These are phyloP conservation scores for Russula earlei DNA, from an alignment of 768 basidiomycete species.

Conservation along the genomic window DNA sequence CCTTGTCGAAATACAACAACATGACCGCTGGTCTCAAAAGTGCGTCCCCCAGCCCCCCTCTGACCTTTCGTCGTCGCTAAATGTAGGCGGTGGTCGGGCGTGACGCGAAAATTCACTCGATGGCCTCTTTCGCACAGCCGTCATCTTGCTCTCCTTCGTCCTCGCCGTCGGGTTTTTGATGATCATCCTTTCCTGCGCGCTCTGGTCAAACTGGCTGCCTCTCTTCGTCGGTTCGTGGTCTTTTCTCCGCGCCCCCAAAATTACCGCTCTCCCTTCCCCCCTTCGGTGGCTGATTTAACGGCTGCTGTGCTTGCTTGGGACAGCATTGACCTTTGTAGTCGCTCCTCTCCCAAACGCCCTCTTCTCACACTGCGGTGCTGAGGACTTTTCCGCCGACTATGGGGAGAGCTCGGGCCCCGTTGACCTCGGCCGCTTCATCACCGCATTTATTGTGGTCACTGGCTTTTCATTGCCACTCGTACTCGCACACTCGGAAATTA, in stretches of 20 bases:
- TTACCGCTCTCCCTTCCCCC: too few species aligned
- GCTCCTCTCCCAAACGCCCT: conserved; percentile 93
- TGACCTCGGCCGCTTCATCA: conserved; percentile 93
- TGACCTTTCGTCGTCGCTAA: too few species aligned
- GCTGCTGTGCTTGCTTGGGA: neutral
- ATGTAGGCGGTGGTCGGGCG: too few species aligned
- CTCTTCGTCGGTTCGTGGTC: conserved; percentile 70
- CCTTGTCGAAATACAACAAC: conserved; percentile 10
- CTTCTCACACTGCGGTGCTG: conserved; percentile 85
- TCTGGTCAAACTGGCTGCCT: conserved; percentile 96
- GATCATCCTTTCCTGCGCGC: conserved; percentile 93
- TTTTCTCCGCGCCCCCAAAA: neutral
- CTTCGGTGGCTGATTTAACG: neutral
- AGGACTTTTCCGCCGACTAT: conserved; percentile 78
- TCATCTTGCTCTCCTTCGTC: conserved; percentile 93
- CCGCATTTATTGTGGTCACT: conserved; percentile 80
- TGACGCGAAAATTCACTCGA: neutral
- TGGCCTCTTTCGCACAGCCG: conserved; percentile 45
- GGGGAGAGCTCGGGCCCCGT: conserved; percentile 58
- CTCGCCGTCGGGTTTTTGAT: conserved; percentile 96
- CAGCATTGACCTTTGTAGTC: conserved; percentile 89
- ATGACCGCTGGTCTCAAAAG: conserved; percentile 22
- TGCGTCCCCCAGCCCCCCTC: neutral
- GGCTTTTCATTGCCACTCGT: conserved; percentile 91
- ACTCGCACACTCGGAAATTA: conserved; percentile 85